Evolutionary conservation across 2,329 filamentous ascomycete species (phyloP).

Genomic region (Penicillium sp.): DNA sequence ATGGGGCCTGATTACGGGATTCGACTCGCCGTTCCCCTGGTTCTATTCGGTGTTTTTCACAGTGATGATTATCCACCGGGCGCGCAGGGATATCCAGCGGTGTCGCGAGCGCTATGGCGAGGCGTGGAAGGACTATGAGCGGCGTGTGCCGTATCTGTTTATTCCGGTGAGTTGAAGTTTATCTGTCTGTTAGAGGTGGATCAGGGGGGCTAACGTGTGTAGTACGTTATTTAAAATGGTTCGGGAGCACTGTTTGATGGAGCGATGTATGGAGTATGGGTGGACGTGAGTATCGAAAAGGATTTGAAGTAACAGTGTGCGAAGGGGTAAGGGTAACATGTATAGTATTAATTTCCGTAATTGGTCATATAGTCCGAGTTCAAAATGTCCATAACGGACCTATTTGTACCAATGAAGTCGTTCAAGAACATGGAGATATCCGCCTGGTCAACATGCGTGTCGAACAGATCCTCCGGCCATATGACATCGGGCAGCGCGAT

Average conservation of each 20-base stretch:
- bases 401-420: constrained; percentile 32
- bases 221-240: constrained; percentile 23
- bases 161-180: constrained; percentile 64
- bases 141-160: constrained; percentile 78
- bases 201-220: background rate
- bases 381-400: constrained; percentile 33
- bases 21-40: constrained; percentile 81
- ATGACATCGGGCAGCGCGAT: constrained; percentile 31
- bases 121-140: constrained; percentile 80
- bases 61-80: constrained; percentile 78
- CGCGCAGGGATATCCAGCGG: constrained; percentile 72
- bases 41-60: constrained; percentile 84
- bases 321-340: background rate
- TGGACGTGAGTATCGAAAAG: background rate
- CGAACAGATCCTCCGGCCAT: constrained; percentile 30
- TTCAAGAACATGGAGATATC: constrained; percentile 35
- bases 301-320: background rate
- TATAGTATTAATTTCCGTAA: background rate
- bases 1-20: constrained; percentile 81
- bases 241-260: no score
- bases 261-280: no score
- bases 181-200: background rate
- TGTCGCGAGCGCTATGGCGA: constrained; percentile 79
- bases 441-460: constrained; percentile 27
- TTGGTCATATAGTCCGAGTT: constrained; percentile 26